A percentile compares a stretch with the other conserved stretches of the same genome.
Conservation (phyloP, 257 asterid genomes). For the Nicotiana benthamiana region DNA sequence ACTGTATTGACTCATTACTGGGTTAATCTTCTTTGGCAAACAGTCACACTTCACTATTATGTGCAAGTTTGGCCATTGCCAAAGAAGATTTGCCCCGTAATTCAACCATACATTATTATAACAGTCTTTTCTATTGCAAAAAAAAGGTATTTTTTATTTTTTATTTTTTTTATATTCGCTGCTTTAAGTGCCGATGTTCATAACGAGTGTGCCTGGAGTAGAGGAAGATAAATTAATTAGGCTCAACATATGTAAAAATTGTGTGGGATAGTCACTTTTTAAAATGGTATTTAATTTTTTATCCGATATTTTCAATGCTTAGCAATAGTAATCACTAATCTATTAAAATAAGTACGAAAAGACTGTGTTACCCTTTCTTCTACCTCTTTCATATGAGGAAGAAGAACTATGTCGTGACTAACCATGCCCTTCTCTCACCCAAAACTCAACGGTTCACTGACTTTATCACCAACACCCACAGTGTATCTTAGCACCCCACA, state of each 20-base stretch:
- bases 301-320: no score
- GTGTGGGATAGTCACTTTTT: no score
- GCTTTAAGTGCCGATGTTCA: not conserved
- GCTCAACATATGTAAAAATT: not conserved
- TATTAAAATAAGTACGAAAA: no score
- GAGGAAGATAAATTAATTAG: not conserved
- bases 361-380: no score
- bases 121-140: not conserved
- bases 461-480: no score
- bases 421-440: no score
- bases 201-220: not conserved
- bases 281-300: no score
- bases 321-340: no score
- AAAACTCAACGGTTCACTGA: no score
- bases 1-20: not conserved
- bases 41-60: not conserved
- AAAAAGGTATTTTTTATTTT: not conserved
- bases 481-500: no score
- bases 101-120: not conserved
- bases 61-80: slow-evolving; percentile 3
- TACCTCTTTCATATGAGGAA: no score
- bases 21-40: slow-evolving; percentile 3
- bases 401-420: no score
- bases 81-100: slow-evolving; percentile 6
- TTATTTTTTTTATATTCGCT: not conserved